Evolutionary conservation across 768 basidiomycete genomes (phyloP), one percentile per base, ranked within the genome.

Genomic region (Collybiopsis luxurians): DNA sequence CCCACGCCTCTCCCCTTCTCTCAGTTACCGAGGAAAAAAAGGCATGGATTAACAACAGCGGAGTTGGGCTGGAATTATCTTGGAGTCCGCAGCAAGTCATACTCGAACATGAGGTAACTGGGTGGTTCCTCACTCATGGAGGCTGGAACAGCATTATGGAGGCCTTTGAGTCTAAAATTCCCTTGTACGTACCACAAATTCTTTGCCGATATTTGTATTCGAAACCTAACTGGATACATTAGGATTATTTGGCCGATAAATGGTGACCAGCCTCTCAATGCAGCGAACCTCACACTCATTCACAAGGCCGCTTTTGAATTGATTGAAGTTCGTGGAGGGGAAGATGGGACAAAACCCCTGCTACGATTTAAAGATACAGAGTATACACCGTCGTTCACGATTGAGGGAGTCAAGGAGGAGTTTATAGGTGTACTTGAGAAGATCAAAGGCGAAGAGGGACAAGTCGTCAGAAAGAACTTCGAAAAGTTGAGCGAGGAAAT

Each of bases 81-180:
- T 55, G 44, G 42, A 19, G 39, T 21, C 53, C 53, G 0, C 53
- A 55, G n/a, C 39, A 55, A 36, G 1, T 21, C 5, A 23, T 55
- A 27, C 30, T 55, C 15, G 17, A 23, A 21, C 42, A 55, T 26
- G 24, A 39, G 9, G 53, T 43, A 2, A 55, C 53, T 5, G 53
- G 53, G 1, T 55, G 53, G 53, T 55, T 55, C 44, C 26, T 55
- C 30, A 44, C 53, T 5, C 53, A 55, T 19, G 53, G 53, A 36
- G 53, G 53, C 19, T 55, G 53, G 53, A 55, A 55, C 30, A 55
- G 53, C 19, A 24, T 43, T 11, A 39, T 43, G 21, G 53, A 55
- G 27, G n/a, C 42, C 2, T 42, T 55, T 4, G 11, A 34, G 27
- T 34, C 31, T 26, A 17, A 28, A 21, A 40, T 55, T 30, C 53